Percentiles rank a stretch among this genome's conserved stretches.
These are phyloP conservation scores for Clavispora phyllophila DNA, from an alignment of 805 yeast species.

Conservation along the genomic window DNA sequence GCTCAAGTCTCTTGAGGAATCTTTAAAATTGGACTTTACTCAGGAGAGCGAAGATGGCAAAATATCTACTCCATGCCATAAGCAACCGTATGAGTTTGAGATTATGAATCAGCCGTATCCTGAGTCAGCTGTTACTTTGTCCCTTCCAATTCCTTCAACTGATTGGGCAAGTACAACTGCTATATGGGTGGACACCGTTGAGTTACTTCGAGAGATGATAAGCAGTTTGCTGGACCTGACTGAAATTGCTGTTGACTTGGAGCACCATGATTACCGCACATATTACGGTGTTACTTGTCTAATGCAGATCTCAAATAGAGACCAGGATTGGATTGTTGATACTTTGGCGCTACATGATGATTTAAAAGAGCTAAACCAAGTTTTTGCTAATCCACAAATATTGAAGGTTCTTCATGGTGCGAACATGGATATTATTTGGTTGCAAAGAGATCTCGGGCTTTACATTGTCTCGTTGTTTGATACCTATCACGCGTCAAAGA, in stretches of 20 bases:
- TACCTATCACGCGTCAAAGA: slow-evolving; percentile 83
- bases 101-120: slow-evolving; percentile 71
- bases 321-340: slow-evolving; percentile 83
- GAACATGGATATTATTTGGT: slow-evolving; percentile 93
- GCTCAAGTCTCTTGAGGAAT: slow-evolving; percentile 49
- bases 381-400: slow-evolving; percentile 77
- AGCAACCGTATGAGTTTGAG: slow-evolving; percentile 78
- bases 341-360: slow-evolving; percentile 76
- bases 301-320: slow-evolving; percentile 84
- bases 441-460: slow-evolving; percentile 90
- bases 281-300: slow-evolving; percentile 87
- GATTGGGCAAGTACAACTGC: slow-evolving; percentile 66
- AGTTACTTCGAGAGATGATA: slow-evolving; percentile 50
- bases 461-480: slow-evolving; percentile 88
- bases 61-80: slow-evolving; percentile 51
- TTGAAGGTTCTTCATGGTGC: slow-evolving; percentile 95
- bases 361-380: slow-evolving; percentile 57
- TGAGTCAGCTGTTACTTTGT: slow-evolving; percentile 36
- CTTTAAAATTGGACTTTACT: slow-evolving; percentile 23
- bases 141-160: slow-evolving; percentile 45
- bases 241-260: slow-evolving; percentile 89
- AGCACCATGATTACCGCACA: slow-evolving; percentile 89
- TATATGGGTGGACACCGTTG: slow-evolving; percentile 65
- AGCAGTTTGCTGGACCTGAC: slow-evolving; percentile 42
- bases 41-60: slow-evolving; percentile 27